Conservation (phyloP, 2,329 filamentous ascomycete genomes). For the Stylonectria norvegica region DNA sequence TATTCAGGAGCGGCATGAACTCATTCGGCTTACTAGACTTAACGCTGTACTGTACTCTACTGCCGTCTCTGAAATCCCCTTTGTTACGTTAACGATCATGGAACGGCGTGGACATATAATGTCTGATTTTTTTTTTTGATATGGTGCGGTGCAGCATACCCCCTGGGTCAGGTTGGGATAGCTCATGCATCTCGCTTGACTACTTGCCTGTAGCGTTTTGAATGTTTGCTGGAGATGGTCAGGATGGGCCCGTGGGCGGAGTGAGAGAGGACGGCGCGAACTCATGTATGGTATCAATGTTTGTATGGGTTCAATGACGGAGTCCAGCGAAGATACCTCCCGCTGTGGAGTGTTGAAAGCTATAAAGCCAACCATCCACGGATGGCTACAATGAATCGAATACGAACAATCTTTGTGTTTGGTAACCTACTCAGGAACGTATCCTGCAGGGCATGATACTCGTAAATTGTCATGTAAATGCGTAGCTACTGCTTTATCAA, state of each 20-base stretch:
- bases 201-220: conserved; percentile 15
- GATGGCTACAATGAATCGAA: not conserved
- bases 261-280: no score
- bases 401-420: not conserved
- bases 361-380: not conserved
- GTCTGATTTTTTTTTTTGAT: conserved; percentile 19
- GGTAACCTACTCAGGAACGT: not conserved
- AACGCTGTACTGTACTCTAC: no score
- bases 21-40: no score
- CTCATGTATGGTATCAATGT: no score
- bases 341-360: not conserved
- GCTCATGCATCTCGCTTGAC: conserved; percentile 7
- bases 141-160: conserved; percentile 9
- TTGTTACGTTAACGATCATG: conserved; percentile 27
- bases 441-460: no score
- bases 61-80: no score
- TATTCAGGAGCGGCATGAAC: no score
- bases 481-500: no score
- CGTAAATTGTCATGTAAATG: no score
- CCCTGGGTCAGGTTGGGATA: conserved; percentile 21
- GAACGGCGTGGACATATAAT: conserved; percentile 23
- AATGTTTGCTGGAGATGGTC: conserved; percentile 17
- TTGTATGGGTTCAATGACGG: not conserved
- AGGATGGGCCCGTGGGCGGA: no score
- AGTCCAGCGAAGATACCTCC: not conserved